Evolutionary conservation across 331 rosid species (phyloP).

Genomic region (Quercus lobata): DNA sequence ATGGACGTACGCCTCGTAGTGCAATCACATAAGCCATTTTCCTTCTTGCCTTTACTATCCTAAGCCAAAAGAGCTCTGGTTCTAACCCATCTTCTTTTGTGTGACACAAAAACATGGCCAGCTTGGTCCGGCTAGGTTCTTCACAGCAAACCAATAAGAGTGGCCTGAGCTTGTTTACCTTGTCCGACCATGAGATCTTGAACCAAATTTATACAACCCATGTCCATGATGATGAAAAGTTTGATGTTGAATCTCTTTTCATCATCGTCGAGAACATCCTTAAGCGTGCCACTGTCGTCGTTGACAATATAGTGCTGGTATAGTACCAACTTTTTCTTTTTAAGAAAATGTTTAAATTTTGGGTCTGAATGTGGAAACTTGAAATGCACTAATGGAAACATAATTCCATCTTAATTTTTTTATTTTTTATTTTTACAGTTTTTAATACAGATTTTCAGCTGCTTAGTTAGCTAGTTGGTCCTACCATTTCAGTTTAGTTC

Average conservation of each 20-base stretch:
- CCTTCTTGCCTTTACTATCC: neutral
- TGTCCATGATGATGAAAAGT: conserved; percentile 5
- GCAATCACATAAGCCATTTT: neutral
- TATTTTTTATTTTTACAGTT: neutral
- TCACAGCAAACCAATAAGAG: neutral
- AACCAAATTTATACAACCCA: conserved; percentile 9
- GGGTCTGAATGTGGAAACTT: neutral
- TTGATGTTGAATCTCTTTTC: conserved; percentile 24
- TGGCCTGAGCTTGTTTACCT: conserved; percentile 13
- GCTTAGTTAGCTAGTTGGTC: neutral
- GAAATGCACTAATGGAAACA: too few relatives aligned
- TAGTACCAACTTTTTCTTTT: neutral
- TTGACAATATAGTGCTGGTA: conserved; percentile 10
- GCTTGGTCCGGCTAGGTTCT: neutral
- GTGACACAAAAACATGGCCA: neutral
- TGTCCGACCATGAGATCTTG: conserved; percentile 12
- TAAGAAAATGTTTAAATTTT: neutral
- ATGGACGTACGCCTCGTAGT: neutral
- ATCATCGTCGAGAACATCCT: conserved; percentile 17
- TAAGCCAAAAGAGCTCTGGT: neutral
- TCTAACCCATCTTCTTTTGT: neutral
- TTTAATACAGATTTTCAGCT: neutral
- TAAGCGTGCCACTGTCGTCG: conserved; percentile 6
- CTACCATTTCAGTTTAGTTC: too few relatives aligned
- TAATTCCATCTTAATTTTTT: neutral